These are phyloP conservation scores for Waltiozyma sp. DNA, from an alignment of 1,139 yeast genomes.

Conservation along the genomic window DNA sequence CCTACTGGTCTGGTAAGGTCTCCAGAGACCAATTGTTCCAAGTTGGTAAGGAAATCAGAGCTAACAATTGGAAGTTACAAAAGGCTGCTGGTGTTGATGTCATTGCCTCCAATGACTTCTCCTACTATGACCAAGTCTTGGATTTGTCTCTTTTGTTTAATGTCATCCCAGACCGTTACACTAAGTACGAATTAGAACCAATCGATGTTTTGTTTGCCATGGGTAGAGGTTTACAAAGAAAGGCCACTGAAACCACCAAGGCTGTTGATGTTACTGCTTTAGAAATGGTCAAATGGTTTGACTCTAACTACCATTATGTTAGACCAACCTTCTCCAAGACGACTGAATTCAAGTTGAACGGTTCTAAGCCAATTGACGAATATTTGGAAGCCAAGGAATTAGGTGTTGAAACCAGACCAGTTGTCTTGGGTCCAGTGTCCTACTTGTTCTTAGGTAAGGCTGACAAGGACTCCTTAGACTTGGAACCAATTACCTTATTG, in stretches of 20 bases:
- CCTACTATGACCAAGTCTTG: slow-evolving; percentile 93
- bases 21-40: slow-evolving; percentile 77
- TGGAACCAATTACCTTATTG: slow-evolving; percentile 83
- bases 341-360: slow-evolving; percentile 91
- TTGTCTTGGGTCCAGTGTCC: slow-evolving; percentile 91
- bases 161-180: slow-evolving; percentile 93
- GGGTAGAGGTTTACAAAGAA: slow-evolving; percentile 99
- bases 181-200: slow-evolving; percentile 81
- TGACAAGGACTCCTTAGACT: slow-evolving; percentile 92
- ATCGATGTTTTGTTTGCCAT: slow-evolving; percentile 93
- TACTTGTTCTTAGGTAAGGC: slow-evolving; percentile 94
- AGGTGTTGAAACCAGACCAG: slow-evolving; percentile 97
- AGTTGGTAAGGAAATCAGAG: slow-evolving; percentile 93
- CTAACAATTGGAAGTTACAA: slow-evolving; percentile 95
- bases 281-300: slow-evolving; percentile 99
- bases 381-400: slow-evolving; percentile 94
- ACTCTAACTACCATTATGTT: slow-evolving; percentile 98
- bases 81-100: slow-evolving; percentile 94
- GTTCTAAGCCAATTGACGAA: slow-evolving; percentile 94
- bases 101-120: slow-evolving; percentile 96
- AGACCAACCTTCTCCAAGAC: slow-evolving; percentile 97
- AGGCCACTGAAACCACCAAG: slow-evolving; percentile 75
- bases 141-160: slow-evolving; percentile 90
- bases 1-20: slow-evolving; percentile 96
- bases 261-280: slow-evolving; percentile 98